A percentile compares a stretch with the other conserved stretches of the same genome.
These are phyloP conservation scores for Phylloporus arenicola DNA, from an alignment of 768 basidiomycete genomes.

Conservation along the genomic window DNA sequence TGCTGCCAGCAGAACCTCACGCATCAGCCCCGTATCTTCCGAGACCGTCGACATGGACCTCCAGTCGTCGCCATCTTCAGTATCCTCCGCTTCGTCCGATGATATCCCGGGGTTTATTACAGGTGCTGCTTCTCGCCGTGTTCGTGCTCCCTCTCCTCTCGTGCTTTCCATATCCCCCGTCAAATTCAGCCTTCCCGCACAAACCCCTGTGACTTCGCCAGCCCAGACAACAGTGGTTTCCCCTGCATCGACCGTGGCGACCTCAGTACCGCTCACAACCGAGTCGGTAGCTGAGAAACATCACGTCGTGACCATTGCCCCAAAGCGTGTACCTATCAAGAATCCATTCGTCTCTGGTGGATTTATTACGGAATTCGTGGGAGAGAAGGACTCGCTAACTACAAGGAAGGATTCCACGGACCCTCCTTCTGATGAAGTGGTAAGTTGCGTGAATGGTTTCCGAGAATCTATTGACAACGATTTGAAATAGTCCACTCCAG, in stretches of 20 bases:
- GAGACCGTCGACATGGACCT: slow-evolving; percentile 33
- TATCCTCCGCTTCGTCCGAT: slow-evolving; percentile 19
- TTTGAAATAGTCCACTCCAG: slow-evolving; percentile 11
- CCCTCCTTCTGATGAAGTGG: slow-evolving; percentile 9
- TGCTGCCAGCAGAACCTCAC: slow-evolving; percentile 22
- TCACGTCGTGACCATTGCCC: neutral
- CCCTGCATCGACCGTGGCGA: slow-evolving; percentile 13
- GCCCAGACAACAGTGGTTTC: slow-evolving; percentile 17
- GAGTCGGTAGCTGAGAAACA: slow-evolving; percentile 11
- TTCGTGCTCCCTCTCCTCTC: slow-evolving; percentile 21
- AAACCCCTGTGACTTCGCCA: slow-evolving; percentile 11
- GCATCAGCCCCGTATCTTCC: slow-evolving; percentile 29
- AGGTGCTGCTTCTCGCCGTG: slow-evolving; percentile 26
- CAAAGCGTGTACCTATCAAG: slow-evolving; percentile 20
- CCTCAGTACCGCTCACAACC: slow-evolving; percentile 6
- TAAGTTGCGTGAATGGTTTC: slow-evolving; percentile 3
- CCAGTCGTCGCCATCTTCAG: slow-evolving; percentile 29
- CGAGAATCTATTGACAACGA: neutral
- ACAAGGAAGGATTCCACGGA: slow-evolving; percentile 21
- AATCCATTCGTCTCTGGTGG: slow-evolving; percentile 52
- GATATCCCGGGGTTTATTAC: slow-evolving; percentile 33
- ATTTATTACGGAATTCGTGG: slow-evolving; percentile 42
- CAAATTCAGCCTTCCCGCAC: slow-evolving; percentile 4
- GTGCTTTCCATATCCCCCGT: slow-evolving; percentile 16
- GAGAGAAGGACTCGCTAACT: slow-evolving; percentile 19